Base-by-base conservation (phyloP, 768 basidiomycete species). In the Mycena pura region DNA sequence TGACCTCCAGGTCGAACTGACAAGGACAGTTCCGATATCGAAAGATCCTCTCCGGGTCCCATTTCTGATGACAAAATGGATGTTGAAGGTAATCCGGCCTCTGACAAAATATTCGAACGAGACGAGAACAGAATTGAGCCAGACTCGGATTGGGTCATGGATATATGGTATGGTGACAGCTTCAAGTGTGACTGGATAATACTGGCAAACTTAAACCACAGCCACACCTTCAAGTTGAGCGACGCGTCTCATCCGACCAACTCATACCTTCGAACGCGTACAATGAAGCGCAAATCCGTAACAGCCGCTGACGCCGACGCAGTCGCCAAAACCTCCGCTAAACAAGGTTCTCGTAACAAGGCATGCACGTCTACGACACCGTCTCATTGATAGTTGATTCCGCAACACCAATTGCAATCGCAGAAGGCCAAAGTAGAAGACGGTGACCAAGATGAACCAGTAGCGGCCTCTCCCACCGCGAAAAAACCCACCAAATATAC, bases 401-500 rank as follows among this genome's bases (percentile, higher is more conserved):
- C 29, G 17, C 61, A 39, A 44, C 46, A 19, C n/a, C 57, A n/a
- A 15, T 11, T 44, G 40, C 57, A n/a, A 15, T 11, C 40, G 40
- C 68, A 47, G 66, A 70, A 45, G 63, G 53, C 25, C 55, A 72
- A 50, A 58, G 24, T 62, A n/a, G 66, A 66, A 17, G 60, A 61
- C n/a, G 66, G 63, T 44, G 64, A 58, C 19, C 53, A 25, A 14
- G 53, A 47, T 39, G 61, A 57, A 38, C 15, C 24, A 29, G 29
- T 19, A 1, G 55, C 52, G 15, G 9, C 38, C 8, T 52, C 32
- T 25, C 69, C 47, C 51, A 62, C 67, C 2, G 65, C 62, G 17
- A 82, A 83, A 52, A 83, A 80, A 46, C 69, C 77, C 7, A 79
- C 75, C 53, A 68, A 69, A 25, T 57, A 49, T 25, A 55, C 41